Percentiles rank a stretch among this genome's conserved stretches.
Evolutionary conservation across 2,329 filamentous ascomycete species (phyloP).

Genomic region (Penicillium sp.): DNA sequence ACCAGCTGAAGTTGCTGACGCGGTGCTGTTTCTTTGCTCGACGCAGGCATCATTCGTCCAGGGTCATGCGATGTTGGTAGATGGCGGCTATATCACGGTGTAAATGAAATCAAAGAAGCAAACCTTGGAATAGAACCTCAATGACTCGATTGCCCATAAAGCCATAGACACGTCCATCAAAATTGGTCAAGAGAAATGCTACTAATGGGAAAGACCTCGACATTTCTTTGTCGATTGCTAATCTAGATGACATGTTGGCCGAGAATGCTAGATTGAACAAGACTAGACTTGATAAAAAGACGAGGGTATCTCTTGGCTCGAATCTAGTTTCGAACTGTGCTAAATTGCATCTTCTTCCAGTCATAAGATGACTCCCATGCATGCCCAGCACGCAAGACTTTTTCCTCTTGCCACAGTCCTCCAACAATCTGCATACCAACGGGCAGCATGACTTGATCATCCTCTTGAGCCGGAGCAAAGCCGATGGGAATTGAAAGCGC

Average conservation of each 20-base stretch:
- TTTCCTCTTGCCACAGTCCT: slow-evolving; percentile 28
- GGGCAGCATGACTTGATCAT: slow-evolving; percentile 40
- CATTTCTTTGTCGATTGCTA: neutral
- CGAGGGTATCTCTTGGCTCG: neutral
- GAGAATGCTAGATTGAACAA: neutral
- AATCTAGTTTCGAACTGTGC: slow-evolving; percentile 7
- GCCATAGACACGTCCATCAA: too few species aligned
- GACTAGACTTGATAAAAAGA: neutral
- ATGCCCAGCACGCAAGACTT: slow-evolving; percentile 23
- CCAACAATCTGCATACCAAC: slow-evolving; percentile 58
- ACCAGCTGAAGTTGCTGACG: slow-evolving; percentile 51
- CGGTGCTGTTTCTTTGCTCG: slow-evolving; percentile 51
- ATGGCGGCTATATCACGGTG: slow-evolving; percentile 52
- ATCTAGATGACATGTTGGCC: neutral
- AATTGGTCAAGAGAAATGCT: too few species aligned
- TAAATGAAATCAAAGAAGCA: slow-evolving; percentile 6
- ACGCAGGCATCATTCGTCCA: slow-evolving; percentile 52
- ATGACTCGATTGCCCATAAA: too few species aligned
- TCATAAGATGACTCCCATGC: slow-evolving; percentile 26
- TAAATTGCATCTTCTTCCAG: slow-evolving; percentile 21
- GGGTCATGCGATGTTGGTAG: slow-evolving; percentile 53
- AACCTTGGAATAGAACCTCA: neutral
- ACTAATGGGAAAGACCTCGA: neutral
- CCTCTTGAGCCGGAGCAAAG: slow-evolving; percentile 33
- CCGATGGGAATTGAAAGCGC: slow-evolving; percentile 55